Percentiles rank a stretch among this genome's conserved stretches.
Conservation (phyloP, 2,329 filamentous ascomycete genomes). For the Penicillium palitans region DNA sequence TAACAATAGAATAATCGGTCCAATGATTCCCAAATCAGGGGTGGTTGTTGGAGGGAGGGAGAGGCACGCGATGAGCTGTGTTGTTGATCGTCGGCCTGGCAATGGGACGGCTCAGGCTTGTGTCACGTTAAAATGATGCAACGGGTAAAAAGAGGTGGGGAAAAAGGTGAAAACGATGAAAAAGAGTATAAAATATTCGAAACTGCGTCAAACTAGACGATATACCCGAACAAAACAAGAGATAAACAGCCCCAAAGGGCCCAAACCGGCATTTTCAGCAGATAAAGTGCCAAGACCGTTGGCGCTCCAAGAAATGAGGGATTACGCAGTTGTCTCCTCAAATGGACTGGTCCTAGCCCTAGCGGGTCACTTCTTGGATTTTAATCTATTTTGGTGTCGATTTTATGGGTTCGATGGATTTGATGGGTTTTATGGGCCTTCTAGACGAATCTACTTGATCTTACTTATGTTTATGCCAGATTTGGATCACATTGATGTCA, state of each 20-base stretch:
- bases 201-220: not conserved
- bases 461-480: no score
- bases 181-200: not conserved
- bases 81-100: slow-evolving; percentile 27
- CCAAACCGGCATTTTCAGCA: not conserved
- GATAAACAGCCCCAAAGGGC: not conserved
- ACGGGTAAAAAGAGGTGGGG: not conserved
- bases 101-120: slow-evolving; percentile 12
- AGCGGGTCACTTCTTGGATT: not conserved
- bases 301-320: slow-evolving; percentile 8
- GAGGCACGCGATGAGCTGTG: slow-evolving; percentile 16
- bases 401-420: no score
- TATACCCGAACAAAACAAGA: not conserved
- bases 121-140: not conserved
- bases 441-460: not conserved
- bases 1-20: not conserved
- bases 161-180: not conserved
- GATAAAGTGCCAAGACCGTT: slow-evolving; percentile 7
- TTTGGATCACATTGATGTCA: not conserved
- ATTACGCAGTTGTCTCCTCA: slow-evolving; percentile 9
- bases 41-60: slow-evolving; percentile 2
- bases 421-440: not conserved
- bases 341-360: not conserved
- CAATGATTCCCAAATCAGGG: slow-evolving; percentile 5
- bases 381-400: no score